Conservation (phyloP, 2,329 filamentous ascomycete species). For the Epichloe uncinata region DNA sequence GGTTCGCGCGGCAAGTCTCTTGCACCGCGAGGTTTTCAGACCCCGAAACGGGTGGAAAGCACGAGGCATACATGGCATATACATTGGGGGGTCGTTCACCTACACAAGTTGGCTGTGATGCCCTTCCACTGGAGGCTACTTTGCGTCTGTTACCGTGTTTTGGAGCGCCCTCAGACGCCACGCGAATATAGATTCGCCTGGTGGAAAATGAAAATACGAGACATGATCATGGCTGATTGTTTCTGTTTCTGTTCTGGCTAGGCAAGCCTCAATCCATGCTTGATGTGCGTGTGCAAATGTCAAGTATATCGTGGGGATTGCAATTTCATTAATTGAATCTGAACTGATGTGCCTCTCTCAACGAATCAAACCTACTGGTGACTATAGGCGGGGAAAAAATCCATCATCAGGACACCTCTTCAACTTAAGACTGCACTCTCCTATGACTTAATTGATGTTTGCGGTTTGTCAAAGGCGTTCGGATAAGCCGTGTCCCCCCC, state of each 20-base stretch:
- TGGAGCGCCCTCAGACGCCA: no score
- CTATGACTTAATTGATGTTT: background rate
- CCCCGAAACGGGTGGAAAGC: no score
- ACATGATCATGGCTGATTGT: background rate
- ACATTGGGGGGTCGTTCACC: no score
- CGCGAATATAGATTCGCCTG: background rate
- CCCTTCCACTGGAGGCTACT: no score
- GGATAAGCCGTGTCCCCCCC: background rate
- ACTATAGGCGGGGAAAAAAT: background rate
- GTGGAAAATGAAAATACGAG: background rate
- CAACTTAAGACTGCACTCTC: background rate
- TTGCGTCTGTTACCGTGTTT: no score
- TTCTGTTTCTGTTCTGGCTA: background rate
- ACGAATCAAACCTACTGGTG: background rate
- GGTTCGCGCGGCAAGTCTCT: slow-evolving; percentile 3
- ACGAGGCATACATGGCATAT: background rate
- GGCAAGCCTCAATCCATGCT: no score
- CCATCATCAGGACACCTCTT: background rate
- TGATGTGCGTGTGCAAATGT: no score
- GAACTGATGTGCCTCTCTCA: background rate
- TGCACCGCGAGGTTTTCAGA: no score
- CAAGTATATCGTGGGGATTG: background rate
- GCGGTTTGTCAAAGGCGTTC: no score
- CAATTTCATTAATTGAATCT: background rate
- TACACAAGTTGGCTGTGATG: no score